phyloP scores from a whole-genome alignment of 2,329 filamentous ascomycete species.

The Byssoonygena ceratinophila region DNA sequence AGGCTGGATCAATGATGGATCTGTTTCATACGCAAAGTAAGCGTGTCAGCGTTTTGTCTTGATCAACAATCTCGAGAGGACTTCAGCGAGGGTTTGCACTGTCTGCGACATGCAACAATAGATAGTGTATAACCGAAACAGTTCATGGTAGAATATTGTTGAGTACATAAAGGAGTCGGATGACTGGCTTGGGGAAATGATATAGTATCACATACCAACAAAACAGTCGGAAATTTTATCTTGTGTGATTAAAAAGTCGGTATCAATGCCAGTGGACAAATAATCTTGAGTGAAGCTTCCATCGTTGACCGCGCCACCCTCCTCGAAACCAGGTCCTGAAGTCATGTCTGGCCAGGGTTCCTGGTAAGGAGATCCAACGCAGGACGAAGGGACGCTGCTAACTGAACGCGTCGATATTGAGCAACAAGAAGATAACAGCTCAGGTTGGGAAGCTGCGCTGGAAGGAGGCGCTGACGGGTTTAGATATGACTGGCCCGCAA shows the following conservation, averaged over 20 bases:
- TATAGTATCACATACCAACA: slow-evolving; percentile 39
- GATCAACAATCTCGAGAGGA: too few relatives aligned
- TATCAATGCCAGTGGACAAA: slow-evolving; percentile 36
- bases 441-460: slow-evolving; percentile 28
- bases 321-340: slow-evolving; percentile 50
- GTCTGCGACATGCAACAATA: too few relatives aligned
- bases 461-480: slow-evolving; percentile 11
- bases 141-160: too few relatives aligned
- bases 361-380: slow-evolving; percentile 55
- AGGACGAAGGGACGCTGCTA: slow-evolving; percentile 51
- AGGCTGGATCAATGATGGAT: slow-evolving; percentile 50
- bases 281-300: slow-evolving; percentile 45
- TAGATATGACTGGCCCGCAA: slow-evolving; percentile 7
- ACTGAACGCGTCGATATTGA: slow-evolving; percentile 51
- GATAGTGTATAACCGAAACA: too few relatives aligned
- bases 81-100: too few relatives aligned
- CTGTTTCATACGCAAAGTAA: slow-evolving; percentile 28
- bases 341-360: slow-evolving; percentile 48
- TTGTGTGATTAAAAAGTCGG: slow-evolving; percentile 33
- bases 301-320: slow-evolving; percentile 53
- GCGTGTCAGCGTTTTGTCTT: background rate
- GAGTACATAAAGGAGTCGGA: too few relatives aligned
- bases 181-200: background rate
- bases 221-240: slow-evolving; percentile 37
- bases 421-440: slow-evolving; percentile 49